These are phyloP conservation scores for Aspergillus pseudoglaucus DNA, from an alignment of 2,329 filamentous ascomycete genomes.

Conservation along the genomic window DNA sequence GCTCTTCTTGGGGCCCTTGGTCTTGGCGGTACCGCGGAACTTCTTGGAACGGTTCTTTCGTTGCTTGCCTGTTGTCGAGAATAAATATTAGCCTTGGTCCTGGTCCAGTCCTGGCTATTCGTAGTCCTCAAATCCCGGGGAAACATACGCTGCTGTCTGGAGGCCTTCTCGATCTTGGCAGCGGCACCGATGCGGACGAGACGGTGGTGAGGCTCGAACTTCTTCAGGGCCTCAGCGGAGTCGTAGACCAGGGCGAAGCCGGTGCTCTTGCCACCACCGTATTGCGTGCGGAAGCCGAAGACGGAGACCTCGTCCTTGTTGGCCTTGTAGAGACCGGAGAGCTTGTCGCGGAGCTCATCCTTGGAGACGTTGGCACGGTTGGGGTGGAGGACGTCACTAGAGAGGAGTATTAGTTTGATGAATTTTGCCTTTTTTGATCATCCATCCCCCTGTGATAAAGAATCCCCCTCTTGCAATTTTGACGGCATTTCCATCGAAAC, in stretches of 20 bases:
- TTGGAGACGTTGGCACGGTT: conserved; percentile 98
- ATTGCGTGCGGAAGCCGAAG: conserved; percentile 98
- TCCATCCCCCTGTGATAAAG: not conserved
- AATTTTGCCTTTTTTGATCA: not conserved
- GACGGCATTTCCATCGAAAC: not conserved
- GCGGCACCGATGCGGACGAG: conserved; percentile 88
- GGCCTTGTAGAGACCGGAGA: conserved; percentile 94
- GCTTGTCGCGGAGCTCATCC: conserved; percentile 94
- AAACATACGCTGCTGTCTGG: conserved; percentile 96
- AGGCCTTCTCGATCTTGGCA: conserved; percentile 92
- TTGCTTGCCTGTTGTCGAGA: conserved; percentile 76
- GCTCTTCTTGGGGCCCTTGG: conserved; percentile 95
- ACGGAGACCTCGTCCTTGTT: conserved; percentile 95
- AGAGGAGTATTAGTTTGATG: conserved; percentile 7
- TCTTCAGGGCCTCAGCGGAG: conserved; percentile 96
- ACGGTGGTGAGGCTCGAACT: conserved; percentile 98
- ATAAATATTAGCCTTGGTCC: conserved; percentile 1
- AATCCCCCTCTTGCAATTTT: not conserved
- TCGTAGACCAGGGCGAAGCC: conserved; percentile 99
- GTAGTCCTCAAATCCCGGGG: conserved; percentile 1
- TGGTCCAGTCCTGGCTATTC: not conserved
- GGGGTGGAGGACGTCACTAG: conserved; percentile 98
- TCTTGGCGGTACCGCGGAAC: conserved; percentile 94
- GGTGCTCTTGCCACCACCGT: conserved; percentile 99
- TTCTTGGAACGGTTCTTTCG: conserved; percentile 99